A percentile compares a stretch with the other conserved stretches of the same genome.
phyloP scores from a whole-genome alignment of 805 yeast species.

The Lipomyces starkeyi region DNA sequence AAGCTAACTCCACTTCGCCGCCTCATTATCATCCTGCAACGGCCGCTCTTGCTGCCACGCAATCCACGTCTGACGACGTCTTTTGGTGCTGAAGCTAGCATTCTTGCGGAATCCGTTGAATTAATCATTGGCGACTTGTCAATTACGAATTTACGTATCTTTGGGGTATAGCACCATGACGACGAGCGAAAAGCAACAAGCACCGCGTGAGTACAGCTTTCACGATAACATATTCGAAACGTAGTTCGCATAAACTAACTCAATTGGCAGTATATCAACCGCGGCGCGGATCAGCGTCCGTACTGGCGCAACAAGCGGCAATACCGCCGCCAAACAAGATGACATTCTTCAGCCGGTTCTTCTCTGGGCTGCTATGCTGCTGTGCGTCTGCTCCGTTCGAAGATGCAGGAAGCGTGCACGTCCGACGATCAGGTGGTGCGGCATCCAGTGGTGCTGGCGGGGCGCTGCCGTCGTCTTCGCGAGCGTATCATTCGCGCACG shows the following conservation, averaged over 20 bases:
- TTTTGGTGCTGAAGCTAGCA: too few species aligned
- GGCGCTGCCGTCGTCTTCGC: background rate
- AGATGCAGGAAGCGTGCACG: constrained; percentile 1
- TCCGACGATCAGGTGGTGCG: background rate
- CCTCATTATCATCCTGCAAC: too few species aligned
- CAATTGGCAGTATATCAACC: background rate
- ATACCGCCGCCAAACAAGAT: background rate
- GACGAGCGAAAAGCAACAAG: background rate
- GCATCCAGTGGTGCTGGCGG: background rate
- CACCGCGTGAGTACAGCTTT: background rate
- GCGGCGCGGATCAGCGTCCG: background rate
- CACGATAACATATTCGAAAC: too few species aligned
- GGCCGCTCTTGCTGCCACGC: too few species aligned
- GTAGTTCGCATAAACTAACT: background rate
- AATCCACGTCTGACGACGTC: too few species aligned
- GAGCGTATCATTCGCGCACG: constrained; percentile 1
- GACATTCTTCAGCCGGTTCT: constrained; percentile 25
- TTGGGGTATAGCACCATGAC: background rate
- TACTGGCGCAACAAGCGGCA: background rate
- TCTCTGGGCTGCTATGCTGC: constrained; percentile 23
- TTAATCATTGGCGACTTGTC: too few species aligned
- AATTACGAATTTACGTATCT: too few species aligned
- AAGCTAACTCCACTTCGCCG: too few species aligned
- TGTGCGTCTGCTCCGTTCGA: constrained; percentile 8
- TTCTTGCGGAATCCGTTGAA: too few species aligned